Percentiles rank a stretch among this genome's conserved stretches.
Conservation (phyloP, 257 asterid genomes). For the Coffea canephora region DNA sequence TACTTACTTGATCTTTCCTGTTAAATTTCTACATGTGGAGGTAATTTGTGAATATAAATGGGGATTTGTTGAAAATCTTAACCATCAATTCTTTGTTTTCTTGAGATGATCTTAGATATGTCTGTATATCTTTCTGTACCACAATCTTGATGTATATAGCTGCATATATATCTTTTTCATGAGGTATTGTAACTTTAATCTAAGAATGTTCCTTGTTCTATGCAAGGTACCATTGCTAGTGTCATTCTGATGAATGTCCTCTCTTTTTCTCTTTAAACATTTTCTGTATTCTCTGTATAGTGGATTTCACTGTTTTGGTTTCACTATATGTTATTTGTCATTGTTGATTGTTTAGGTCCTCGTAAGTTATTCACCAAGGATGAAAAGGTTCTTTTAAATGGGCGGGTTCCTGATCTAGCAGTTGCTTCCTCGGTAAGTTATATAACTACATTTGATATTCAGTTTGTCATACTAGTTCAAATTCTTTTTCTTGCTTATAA, state of each 20-base stretch:
- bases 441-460: neutral
- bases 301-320: slow-evolving; percentile 9
- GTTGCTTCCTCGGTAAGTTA: slow-evolving; percentile 78
- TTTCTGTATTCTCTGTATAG: slow-evolving; percentile 1
- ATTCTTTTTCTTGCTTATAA: neutral
- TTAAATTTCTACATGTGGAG: neutral
- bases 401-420: slow-evolving; percentile 66
- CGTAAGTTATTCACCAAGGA: slow-evolving; percentile 69
- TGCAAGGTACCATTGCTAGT: neutral
- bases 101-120: neutral
- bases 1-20: neutral
- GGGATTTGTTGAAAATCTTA: neutral
- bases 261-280: neutral
- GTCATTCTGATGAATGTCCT: neutral
- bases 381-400: slow-evolving; percentile 62
- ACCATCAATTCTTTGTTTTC: no score
- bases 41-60: neutral
- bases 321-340: slow-evolving; percentile 7
- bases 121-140: neutral
- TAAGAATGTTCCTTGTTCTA: neutral
- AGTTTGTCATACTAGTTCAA: neutral
- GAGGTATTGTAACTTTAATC: neutral
- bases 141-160: neutral
- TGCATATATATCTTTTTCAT: neutral
- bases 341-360: slow-evolving; percentile 45